These are phyloP conservation scores for Penicillium arizonense DNA, from an alignment of 495 filamentous ascomycete species.

Conservation along the genomic window DNA sequence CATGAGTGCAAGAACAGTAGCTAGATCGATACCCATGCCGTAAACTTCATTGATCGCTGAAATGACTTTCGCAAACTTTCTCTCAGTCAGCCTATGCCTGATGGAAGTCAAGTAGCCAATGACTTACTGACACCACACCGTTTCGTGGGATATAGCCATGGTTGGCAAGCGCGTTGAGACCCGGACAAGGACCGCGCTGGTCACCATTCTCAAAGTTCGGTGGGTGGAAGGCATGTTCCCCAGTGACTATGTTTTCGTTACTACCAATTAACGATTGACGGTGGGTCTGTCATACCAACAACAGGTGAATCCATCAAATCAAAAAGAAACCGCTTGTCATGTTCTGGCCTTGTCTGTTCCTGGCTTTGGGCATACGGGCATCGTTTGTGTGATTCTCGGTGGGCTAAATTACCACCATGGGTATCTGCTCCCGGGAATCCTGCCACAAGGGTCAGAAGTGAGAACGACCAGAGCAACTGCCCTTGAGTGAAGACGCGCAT, in stretches of 20 bases:
- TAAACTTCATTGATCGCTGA: constrained; percentile 39
- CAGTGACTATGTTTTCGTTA: constrained; percentile 24
- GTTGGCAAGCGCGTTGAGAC: constrained; percentile 53
- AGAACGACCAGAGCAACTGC: constrained; percentile 10
- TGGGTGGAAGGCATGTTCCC: constrained; percentile 37
- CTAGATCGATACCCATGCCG: constrained; percentile 52
- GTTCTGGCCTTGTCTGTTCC: background rate
- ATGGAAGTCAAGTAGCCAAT: constrained; percentile 4
- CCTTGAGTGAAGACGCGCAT: constrained; percentile 11
- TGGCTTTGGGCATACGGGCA: constrained; percentile 24
- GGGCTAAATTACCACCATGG: constrained; percentile 1
- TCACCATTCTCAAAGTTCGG: constrained; percentile 35
- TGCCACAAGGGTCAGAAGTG: constrained; percentile 2
- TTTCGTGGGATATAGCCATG: constrained; percentile 54
- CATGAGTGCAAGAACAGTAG: constrained; percentile 48
- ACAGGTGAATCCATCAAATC: constrained; percentile 24
- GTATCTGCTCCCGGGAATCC: constrained; percentile 12
- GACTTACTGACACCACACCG: constrained; percentile 41
- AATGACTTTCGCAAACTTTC: constrained; percentile 24
- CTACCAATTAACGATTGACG: background rate
- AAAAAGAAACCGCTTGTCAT: constrained; percentile 28
- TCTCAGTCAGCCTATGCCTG: constrained; percentile 20
- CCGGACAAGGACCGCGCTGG: constrained; percentile 50
- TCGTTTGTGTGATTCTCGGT: constrained; percentile 18
- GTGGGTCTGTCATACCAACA: constrained; percentile 19